Evolutionary conservation across 768 basidiomycete species (phyloP), one percentile per base, ranked within the genome.

Genomic region (Psilocybe tampanensis): DNA sequence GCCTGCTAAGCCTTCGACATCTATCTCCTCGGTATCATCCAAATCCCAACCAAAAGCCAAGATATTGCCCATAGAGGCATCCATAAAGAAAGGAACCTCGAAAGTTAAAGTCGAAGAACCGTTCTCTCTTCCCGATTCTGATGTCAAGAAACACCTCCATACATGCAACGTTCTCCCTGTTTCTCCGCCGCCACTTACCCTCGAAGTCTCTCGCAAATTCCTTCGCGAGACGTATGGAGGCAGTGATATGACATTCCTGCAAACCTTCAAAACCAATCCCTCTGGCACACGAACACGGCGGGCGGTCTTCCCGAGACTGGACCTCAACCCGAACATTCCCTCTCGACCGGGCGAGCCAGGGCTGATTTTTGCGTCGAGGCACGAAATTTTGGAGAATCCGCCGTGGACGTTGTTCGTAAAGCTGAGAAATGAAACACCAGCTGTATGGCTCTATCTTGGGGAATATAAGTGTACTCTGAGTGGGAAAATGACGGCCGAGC

Each of bases 371-470:
- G 60, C 65, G 5, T 63, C 60, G 4, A 54, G 66, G 15, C 63
- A 61, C 36, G 63, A 66, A 39, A 58, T 69, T 17, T 24, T 64
- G 13, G 18, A 59, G 5, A 44, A 61, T 13, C 33, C 48, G 4
- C 61, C 61, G 8, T 68, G 64, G 60, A 59, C 65, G n/a, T 26
- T 68, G 1, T 64, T 68, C 34, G 47, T 64, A 4, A 64, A 61
- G 36, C 36, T 42, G 4, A 32, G 51, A 7, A 58, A 45, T 6
- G 17, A 15, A 3, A 4, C 52, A 0, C 45, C 55, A 1, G 60
- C 64, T 9, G 52, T 53, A 12, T 69, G 67, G 68, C 44, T 55
- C 6, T 71, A 71, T 52, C 58, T 68, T 18, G 70, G 70, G 2
- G 64, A 71, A 18, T 69, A 69, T 58, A 36, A 61, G 29, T 60